Percentiles rank a stretch among this genome's conserved stretches.
Evolutionary conservation across 345 rosid species (phyloP).

Genomic region (Corymbia maculata): DNA sequence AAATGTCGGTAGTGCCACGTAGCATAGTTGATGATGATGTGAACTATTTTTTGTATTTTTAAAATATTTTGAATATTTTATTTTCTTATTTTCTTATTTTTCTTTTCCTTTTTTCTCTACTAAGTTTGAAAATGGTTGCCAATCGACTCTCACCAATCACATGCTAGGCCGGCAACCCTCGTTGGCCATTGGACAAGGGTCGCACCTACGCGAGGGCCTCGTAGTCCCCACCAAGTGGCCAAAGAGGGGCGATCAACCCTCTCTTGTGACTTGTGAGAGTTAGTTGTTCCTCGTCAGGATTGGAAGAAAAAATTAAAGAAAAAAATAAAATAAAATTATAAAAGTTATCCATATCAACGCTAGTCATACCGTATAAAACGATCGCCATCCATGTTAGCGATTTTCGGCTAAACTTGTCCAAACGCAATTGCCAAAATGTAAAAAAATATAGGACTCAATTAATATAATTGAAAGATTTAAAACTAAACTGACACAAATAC

Average conservation of each 20-base stretch:
- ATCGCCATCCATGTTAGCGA: rapidly evolving
- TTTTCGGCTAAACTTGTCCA: rapidly evolving
- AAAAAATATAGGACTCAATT: too few species aligned
- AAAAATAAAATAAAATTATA: too few species aligned
- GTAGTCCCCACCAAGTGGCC: rapidly evolving
- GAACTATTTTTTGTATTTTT: rapidly evolving
- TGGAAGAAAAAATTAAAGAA: neutral
- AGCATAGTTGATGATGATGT: rapidly evolving
- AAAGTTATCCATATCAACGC: too few species aligned
- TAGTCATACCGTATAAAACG: rapidly evolving
- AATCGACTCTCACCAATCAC: rapidly evolving
- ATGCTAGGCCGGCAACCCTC: neutral
- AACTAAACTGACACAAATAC: rapidly evolving
- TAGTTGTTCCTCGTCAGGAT: too few species aligned
- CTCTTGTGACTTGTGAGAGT: rapidly evolving
- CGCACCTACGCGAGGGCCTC: rapidly evolving
- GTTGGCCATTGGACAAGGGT: rapidly evolving
- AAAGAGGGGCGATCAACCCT: rapidly evolving
- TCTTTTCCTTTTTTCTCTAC: too few species aligned
- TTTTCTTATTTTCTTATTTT: too few species aligned
- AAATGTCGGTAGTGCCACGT: too few species aligned
- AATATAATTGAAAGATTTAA: rapidly evolving
- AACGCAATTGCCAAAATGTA: too few species aligned
- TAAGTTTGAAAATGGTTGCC: rapidly evolving
- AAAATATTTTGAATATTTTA: too few species aligned